A percentile compares a stretch with the other conserved stretches of the same genome.
Conservation (phyloP, 306 rosid genomes). For the Ormosia emarginata region DNA sequence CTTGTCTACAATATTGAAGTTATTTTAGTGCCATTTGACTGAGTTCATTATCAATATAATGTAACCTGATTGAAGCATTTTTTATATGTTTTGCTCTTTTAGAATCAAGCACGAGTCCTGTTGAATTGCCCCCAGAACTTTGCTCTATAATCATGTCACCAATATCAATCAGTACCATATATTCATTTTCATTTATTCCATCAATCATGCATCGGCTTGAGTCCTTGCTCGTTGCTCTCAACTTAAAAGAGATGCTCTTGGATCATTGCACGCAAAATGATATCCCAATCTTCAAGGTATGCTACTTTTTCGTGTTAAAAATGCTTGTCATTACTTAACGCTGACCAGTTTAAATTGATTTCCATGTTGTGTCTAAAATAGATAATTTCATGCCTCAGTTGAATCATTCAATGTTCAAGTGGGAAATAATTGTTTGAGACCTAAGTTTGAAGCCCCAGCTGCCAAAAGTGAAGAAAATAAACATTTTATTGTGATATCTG, state of each 20-base stretch:
- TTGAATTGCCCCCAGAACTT: slow-evolving; percentile 71
- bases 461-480: too few relatives aligned
- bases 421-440: too few relatives aligned
- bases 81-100: background rate
- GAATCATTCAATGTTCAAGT: background rate
- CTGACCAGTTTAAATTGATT: background rate
- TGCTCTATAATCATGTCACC: slow-evolving; percentile 67
- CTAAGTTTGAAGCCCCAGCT: too few relatives aligned
- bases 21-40: background rate
- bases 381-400: background rate
- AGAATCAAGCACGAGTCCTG: slow-evolving; percentile 31
- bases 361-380: background rate
- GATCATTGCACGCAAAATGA: slow-evolving; percentile 51
- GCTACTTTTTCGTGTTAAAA: slow-evolving; percentile 4
- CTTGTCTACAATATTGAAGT: background rate
- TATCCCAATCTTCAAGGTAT: slow-evolving; percentile 54
- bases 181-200: slow-evolving; percentile 62
- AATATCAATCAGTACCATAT: slow-evolving; percentile 39
- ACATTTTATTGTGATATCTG: too few relatives aligned
- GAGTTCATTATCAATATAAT: background rate
- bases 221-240: slow-evolving; percentile 56
- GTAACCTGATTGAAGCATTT: background rate
- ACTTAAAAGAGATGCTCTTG: slow-evolving; percentile 48
- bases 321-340: background rate
- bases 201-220: slow-evolving; percentile 66